Conservation (phyloP, 768 basidiomycete species). For the Collybia mongolica region DNA sequence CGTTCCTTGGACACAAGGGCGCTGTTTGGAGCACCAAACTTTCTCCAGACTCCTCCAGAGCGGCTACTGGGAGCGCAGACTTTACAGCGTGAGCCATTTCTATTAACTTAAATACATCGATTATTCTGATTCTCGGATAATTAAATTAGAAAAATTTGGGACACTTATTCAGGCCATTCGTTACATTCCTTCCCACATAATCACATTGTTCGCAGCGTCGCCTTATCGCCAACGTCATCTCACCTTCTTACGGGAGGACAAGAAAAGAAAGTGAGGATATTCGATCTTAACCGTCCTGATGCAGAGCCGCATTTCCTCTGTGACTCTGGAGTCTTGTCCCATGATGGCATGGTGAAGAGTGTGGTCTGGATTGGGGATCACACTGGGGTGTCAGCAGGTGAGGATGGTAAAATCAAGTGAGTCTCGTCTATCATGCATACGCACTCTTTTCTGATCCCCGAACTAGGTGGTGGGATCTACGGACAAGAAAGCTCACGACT, state of each 20-base stretch:
- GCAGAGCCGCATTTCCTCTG: constrained; percentile 82
- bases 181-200: constrained; percentile 97
- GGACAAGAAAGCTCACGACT: constrained; percentile 71
- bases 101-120: constrained; percentile 5
- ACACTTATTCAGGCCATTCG: constrained; percentile 83
- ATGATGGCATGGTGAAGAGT: constrained; percentile 89
- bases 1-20: constrained; percentile 87
- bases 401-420: constrained; percentile 90
- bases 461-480: constrained; percentile 93
- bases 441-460: constrained; percentile 12
- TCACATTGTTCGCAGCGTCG: constrained; percentile 96
- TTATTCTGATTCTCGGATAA: constrained; percentile 11
- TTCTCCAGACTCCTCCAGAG: constrained; percentile 79
- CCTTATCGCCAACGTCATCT: constrained; percentile 67
- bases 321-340: constrained; percentile 60
- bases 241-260: constrained; percentile 90
- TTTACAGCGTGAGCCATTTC: constrained; percentile 82
- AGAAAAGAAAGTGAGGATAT: constrained; percentile 96
- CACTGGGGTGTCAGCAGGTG: constrained; percentile 86
- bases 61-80: constrained; percentile 93
- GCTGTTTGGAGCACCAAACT: constrained; percentile 98
- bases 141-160: constrained; percentile 84
- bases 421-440: constrained; percentile 12
- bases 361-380: constrained; percentile 92
- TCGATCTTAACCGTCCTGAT: constrained; percentile 84